A percentile compares a stretch with the other conserved stretches of the same genome.
These are phyloP conservation scores for Penicillium sp. DNA, from an alignment of 2,329 filamentous ascomycete species.

Conservation along the genomic window DNA sequence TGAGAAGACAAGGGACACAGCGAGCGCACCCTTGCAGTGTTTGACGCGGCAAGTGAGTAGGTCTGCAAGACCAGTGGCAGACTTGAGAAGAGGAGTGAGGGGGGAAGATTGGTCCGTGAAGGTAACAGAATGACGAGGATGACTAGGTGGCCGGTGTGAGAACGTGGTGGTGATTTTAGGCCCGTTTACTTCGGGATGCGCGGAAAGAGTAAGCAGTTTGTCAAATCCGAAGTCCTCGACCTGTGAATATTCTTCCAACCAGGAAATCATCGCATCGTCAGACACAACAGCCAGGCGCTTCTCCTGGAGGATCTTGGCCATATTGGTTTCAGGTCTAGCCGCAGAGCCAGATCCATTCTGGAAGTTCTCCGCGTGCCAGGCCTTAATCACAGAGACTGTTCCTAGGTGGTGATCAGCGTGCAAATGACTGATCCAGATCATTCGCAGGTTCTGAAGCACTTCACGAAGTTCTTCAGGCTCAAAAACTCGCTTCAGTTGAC, in stretches of 20 bases:
- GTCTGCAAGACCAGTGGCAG: slow-evolving; percentile 60
- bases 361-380: slow-evolving; percentile 66
- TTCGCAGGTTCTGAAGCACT: slow-evolving; percentile 74
- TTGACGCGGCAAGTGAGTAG: slow-evolving; percentile 67
- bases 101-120: slow-evolving; percentile 30
- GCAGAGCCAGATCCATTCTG: slow-evolving; percentile 41
- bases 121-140: slow-evolving; percentile 19
- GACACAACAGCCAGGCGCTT: slow-evolving; percentile 64
- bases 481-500: slow-evolving; percentile 76
- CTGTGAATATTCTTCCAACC: slow-evolving; percentile 74
- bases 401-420: slow-evolving; percentile 97
- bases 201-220: slow-evolving; percentile 51
- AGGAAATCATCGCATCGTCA: slow-evolving; percentile 67
- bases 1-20: slow-evolving; percentile 72
- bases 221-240: slow-evolving; percentile 74
- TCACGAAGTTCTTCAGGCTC: slow-evolving; percentile 61
- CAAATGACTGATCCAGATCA: slow-evolving; percentile 90
- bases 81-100: slow-evolving; percentile 43
- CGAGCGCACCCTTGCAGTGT: slow-evolving; percentile 79
- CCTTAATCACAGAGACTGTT: slow-evolving; percentile 72
- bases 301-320: slow-evolving; percentile 39
- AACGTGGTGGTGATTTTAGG: slow-evolving; percentile 27
- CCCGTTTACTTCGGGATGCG: slow-evolving; percentile 28
- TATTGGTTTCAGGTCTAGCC: slow-evolving; percentile 36
- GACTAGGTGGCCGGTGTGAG: slow-evolving; percentile 29